These are phyloP conservation scores for Henningerozyma blattae DNA, from an alignment of 805 yeast species.

Conservation along the genomic window DNA sequence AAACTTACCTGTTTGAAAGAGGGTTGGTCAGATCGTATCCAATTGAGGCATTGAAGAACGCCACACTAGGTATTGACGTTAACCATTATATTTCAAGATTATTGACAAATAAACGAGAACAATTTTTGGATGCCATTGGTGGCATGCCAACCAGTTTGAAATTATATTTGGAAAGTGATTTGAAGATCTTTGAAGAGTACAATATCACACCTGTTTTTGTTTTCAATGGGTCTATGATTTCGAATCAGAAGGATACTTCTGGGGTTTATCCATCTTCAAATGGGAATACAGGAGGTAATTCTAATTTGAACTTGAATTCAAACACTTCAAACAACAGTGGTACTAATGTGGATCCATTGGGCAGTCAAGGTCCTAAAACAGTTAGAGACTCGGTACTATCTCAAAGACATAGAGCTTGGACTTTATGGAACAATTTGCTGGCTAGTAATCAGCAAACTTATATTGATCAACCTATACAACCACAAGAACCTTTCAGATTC, in stretches of 20 bases:
- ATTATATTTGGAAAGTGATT: slow-evolving; percentile 46
- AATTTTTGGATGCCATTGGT: slow-evolving; percentile 63
- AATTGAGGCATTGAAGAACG: slow-evolving; percentile 49
- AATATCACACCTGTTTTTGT: slow-evolving; percentile 73
- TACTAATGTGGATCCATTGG: background rate
- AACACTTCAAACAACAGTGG: slow-evolving; percentile 4
- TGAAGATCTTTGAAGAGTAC: slow-evolving; percentile 44
- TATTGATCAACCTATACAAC: slow-evolving; percentile 24
- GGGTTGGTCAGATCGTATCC: slow-evolving; percentile 49
- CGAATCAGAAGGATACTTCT: slow-evolving; percentile 22
- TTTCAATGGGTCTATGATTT: slow-evolving; percentile 50
- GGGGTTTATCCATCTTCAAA: slow-evolving; percentile 3
- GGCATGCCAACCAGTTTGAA: slow-evolving; percentile 62
- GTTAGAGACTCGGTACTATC: slow-evolving; percentile 25
- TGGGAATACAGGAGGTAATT: no score
- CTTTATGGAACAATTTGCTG: slow-evolving; percentile 25
- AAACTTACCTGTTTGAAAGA: slow-evolving; percentile 56
- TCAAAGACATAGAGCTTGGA: slow-evolving; percentile 39
- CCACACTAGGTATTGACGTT: slow-evolving; percentile 74
- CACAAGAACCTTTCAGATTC: slow-evolving; percentile 41
- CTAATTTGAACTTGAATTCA: background rate
- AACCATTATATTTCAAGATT: slow-evolving; percentile 62
- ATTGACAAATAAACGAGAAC: slow-evolving; percentile 51
- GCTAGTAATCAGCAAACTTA: slow-evolving; percentile 23
- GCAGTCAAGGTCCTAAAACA: slow-evolving; percentile 6